Base-by-base conservation (phyloP, 1,284 basidiomycete species). In the Cryptococcus sp. region DNA sequence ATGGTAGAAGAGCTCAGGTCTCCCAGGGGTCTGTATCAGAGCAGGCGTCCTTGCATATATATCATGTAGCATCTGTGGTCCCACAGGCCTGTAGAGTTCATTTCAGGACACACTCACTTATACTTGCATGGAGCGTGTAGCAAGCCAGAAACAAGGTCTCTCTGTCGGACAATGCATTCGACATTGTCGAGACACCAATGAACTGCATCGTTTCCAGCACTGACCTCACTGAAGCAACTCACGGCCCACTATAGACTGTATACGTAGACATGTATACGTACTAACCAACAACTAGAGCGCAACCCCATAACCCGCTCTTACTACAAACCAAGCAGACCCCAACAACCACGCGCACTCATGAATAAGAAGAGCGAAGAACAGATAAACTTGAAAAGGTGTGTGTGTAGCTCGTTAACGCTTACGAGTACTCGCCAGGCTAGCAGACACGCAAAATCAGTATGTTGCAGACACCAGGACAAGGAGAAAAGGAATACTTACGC, bases 361-460 rank as follows among this genome's bases (percentile, higher is more conserved):
- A 11, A 50, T 50, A 16, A 15, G 21, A 23, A 24, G 20, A 44
- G n/a, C n/a, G n/a, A 33, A 33, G 28, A 33, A 33, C 4, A 33
- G 9, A 33, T 33, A 9, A 33, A 33, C 5, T 5, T 33, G 28
- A 33, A 33, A 33, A 33, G 28, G 28, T 33, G 28, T 4, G 28
- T 9, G 28, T 33, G 28, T 33, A 33, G 28, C 28, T 33, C 28
- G 9, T 33, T 43, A 39, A 54, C 46, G 37, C n/a, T 43, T 47
- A 54, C 46, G 37, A 28, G 46, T 38, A 54, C 39, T 54, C 52
- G 24, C 52, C 52, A 23, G 52, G 52, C 52, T 54, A 37, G 28
- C 4, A 5, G 9, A 33, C 28, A 9, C 16, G 24, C n/a, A 45
- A 16, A n/a, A 46, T 23, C 37, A 48, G 13, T 37, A 23, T 0